Percentiles rank a stretch among this genome's conserved stretches.
These are phyloP conservation scores for Stylosanthes scabra DNA, from an alignment of 331 rosid genomes.

Conservation along the genomic window DNA sequence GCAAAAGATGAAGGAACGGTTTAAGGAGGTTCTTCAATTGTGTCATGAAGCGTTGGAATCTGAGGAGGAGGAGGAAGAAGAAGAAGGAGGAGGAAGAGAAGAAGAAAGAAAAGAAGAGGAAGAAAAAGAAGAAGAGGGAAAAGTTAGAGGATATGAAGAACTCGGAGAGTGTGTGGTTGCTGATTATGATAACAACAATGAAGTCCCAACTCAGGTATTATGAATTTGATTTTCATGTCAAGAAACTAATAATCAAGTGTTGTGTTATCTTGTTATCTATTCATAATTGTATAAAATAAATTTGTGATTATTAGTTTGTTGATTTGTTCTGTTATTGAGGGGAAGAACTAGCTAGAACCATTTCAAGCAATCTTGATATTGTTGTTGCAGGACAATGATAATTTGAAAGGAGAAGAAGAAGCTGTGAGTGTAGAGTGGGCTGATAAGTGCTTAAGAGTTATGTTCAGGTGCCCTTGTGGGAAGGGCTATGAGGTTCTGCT, in stretches of 20 bases:
- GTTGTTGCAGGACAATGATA: constrained; percentile 43
- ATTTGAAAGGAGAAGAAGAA: constrained; percentile 53
- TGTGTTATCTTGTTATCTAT: no score
- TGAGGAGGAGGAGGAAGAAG: constrained; percentile 46
- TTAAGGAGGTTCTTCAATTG: constrained; percentile 61
- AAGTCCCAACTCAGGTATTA: constrained; percentile 37
- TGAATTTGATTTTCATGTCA: background rate
- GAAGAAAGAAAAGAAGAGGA: constrained; percentile 30
- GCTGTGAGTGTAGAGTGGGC: constrained; percentile 68
- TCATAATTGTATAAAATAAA: no score
- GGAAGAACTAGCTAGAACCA: no score
- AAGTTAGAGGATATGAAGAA: constrained; percentile 13
- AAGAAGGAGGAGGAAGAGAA: constrained; percentile 11
- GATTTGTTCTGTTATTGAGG: no score
- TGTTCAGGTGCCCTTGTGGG: constrained; percentile 75
- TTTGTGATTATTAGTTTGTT: no score
- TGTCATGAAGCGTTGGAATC: constrained; percentile 41
- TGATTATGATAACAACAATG: background rate
- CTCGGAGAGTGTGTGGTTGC: constrained; percentile 16
- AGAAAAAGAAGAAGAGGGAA: constrained; percentile 20
- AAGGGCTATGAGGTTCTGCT: constrained; percentile 70
- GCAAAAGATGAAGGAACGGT: constrained; percentile 54
- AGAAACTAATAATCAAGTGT: no score
- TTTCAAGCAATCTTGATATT: no score
- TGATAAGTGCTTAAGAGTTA: constrained; percentile 56